These are phyloP conservation scores for Trichoderma koningiopsis DNA, from an alignment of 2,329 filamentous ascomycete genomes.

Conservation along the genomic window DNA sequence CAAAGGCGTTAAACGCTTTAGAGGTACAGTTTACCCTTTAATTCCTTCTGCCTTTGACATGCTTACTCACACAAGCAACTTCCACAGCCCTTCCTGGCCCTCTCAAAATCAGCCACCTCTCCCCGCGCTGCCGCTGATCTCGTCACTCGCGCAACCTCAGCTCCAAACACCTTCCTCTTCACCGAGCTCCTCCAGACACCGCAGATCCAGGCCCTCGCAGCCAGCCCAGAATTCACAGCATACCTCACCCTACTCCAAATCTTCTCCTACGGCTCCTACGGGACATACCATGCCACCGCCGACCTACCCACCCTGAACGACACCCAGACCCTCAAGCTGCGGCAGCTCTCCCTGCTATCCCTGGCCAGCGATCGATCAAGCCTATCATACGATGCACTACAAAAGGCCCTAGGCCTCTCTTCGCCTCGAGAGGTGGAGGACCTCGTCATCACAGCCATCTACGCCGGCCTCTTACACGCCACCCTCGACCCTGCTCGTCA, in stretches of 20 bases:
- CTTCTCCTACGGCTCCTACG: conserved; percentile 91
- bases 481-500: conserved; percentile 80
- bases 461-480: conserved; percentile 77
- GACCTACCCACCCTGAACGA: conserved; percentile 70
- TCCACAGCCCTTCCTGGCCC: conserved; percentile 80
- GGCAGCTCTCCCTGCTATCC: conserved; percentile 84
- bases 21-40: conserved; percentile 50
- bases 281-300: conserved; percentile 61
- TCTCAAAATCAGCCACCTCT: conserved; percentile 82
- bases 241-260: conserved; percentile 77
- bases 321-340: conserved; percentile 79
- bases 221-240: conserved; percentile 60
- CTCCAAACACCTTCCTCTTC: conserved; percentile 88
- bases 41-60: background rate
- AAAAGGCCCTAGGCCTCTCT: conserved; percentile 65
- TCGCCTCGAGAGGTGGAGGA: conserved; percentile 75
- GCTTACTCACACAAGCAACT: background rate
- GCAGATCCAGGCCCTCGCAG: conserved; percentile 72
- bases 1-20: conserved; percentile 64
- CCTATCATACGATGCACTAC: conserved; percentile 74
- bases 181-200: conserved; percentile 84
- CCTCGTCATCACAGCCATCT: conserved; percentile 84
- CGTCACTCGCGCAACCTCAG: conserved; percentile 84
- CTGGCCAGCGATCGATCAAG: conserved; percentile 68
- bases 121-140: conserved; percentile 84